A percentile compares a stretch with the other conserved stretches of the same genome.
These are phyloP conservation scores for Strobilomyces confusus DNA, from an alignment of 768 basidiomycete genomes.

Conservation along the genomic window DNA sequence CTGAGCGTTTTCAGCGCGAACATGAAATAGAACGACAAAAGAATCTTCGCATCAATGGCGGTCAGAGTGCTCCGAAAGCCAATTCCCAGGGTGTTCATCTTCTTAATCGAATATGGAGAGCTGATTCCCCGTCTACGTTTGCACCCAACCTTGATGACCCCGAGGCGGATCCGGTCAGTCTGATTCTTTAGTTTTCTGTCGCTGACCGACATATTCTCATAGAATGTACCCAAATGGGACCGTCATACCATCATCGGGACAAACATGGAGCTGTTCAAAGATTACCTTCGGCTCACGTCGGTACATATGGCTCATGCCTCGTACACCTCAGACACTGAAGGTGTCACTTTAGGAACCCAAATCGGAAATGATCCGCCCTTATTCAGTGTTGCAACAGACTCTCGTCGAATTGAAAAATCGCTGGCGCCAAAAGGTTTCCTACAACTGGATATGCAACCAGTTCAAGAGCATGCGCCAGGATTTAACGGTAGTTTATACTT, in stretches of 20 bases:
- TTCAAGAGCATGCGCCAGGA: conserved; percentile 98
- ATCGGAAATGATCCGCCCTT: conserved; percentile 90
- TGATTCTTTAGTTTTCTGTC: not conserved
- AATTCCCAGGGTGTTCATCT: conserved; percentile 52
- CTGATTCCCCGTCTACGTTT: conserved; percentile 48
- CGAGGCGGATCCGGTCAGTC: conserved; percentile 65
- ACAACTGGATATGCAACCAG: conserved; percentile 94
- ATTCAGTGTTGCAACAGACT: conserved; percentile 78
- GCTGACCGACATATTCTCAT: conserved; percentile 6
- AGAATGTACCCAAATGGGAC: conserved; percentile 99
- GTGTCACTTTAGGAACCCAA: conserved; percentile 75
- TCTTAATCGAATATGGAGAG: conserved; percentile 42
- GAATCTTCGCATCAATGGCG: conserved; percentile 31
- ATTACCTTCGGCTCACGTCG: conserved; percentile 90
- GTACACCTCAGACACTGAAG: conserved; percentile 2
- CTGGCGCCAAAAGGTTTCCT: conserved; percentile 74
- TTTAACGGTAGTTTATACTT: conserved; percentile 70
- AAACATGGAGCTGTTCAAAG: conserved; percentile 86
- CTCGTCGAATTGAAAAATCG: conserved; percentile 80
- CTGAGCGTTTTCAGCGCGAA: conserved; percentile 87
- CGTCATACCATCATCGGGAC: conserved; percentile 92
- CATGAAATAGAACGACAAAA: conserved; percentile 81
- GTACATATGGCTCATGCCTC: conserved; percentile 38
- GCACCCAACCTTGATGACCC: conserved; percentile 56
- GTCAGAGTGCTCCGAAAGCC: conserved; percentile 37